Percentiles rank a stretch among this genome's conserved stretches.
Evolutionary conservation across 176 grass and related monocot species (phyloP).

Genomic region (Musa beccarii): DNA sequence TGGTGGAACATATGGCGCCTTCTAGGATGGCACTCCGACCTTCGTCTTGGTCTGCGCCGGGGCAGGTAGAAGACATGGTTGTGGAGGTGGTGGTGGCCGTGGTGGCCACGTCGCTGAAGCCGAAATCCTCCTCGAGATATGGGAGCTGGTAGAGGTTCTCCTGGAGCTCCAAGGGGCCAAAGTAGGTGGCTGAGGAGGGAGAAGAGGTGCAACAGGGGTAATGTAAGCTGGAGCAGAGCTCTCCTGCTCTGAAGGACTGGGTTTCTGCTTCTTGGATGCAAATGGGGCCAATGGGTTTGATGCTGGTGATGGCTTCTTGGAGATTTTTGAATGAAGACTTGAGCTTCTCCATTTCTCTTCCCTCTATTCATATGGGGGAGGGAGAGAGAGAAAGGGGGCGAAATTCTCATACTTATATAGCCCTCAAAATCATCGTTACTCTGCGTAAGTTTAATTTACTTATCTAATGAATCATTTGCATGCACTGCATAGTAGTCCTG

Average conservation of each 20-base stretch:
- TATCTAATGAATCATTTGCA: too few relatives aligned
- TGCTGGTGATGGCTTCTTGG: constrained; percentile 3
- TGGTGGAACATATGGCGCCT: neutral
- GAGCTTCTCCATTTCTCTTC: constrained; percentile 3
- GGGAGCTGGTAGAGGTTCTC: neutral
- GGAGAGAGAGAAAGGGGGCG: neutral
- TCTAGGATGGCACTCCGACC: neutral
- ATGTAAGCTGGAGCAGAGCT: neutral
- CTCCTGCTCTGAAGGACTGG: constrained; percentile 3
- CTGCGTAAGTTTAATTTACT: too few relatives aligned
- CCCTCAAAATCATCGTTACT: neutral
- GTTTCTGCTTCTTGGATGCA: constrained; percentile 8
- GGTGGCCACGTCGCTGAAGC: neutral
- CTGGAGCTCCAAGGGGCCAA: neutral
- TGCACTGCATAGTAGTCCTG: too few relatives aligned
- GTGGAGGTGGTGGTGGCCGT: neutral
- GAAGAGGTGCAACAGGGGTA: neutral
- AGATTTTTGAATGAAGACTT: constrained; percentile 6
- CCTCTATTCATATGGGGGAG: neutral
- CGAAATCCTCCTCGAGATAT: neutral
- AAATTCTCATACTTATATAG: neutral
- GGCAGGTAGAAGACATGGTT: neutral
- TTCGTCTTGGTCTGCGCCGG: neutral
- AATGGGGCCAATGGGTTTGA: neutral
- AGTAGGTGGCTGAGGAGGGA: neutral